A percentile compares a stretch with the other conserved stretches of the same genome.
phyloP scores from a whole-genome alignment of 2,329 filamentous ascomycete species.

The Fusarium pseudonygamai region DNA sequence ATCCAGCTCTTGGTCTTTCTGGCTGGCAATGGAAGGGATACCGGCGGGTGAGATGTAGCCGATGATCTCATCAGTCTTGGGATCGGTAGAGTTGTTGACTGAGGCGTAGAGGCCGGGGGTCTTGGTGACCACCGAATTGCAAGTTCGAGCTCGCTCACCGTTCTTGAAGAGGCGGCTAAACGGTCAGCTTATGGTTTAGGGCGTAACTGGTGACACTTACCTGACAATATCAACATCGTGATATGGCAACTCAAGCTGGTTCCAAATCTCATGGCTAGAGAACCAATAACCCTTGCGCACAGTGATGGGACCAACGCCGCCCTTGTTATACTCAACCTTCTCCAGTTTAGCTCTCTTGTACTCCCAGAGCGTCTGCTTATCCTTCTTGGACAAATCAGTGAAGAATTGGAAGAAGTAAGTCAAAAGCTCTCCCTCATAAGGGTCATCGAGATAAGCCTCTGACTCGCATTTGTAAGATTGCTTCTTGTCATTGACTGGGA shows the following conservation, averaged over 20 bases:
- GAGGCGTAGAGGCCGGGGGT: slow-evolving; percentile 54
- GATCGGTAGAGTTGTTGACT: slow-evolving; percentile 54
- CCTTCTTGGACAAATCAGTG: slow-evolving; percentile 42
- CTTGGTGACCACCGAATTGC: slow-evolving; percentile 52
- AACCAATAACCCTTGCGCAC: slow-evolving; percentile 55
- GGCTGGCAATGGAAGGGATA: slow-evolving; percentile 52
- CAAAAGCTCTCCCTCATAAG: slow-evolving; percentile 56
- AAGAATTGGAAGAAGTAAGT: slow-evolving; percentile 54
- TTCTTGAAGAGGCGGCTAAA: slow-evolving; percentile 51
- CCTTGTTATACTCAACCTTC: slow-evolving; percentile 50
- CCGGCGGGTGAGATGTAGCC: slow-evolving; percentile 54
- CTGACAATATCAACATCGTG: slow-evolving; percentile 52
- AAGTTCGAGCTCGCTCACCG: slow-evolving; percentile 53
- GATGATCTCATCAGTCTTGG: slow-evolving; percentile 48
- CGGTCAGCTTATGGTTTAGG: neutral
- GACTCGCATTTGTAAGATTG: slow-evolving; percentile 51
- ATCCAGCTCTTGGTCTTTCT: slow-evolving; percentile 52
- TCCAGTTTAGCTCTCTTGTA: slow-evolving; percentile 51
- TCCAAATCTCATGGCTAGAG: slow-evolving; percentile 54
- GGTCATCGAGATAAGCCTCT: slow-evolving; percentile 49
- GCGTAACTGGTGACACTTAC: too few species aligned
- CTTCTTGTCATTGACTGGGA: slow-evolving; percentile 41
- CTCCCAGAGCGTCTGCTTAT: slow-evolving; percentile 51
- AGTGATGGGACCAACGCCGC: slow-evolving; percentile 51
- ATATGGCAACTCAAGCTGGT: slow-evolving; percentile 54